phyloP scores from a whole-genome alignment of 2,329 filamentous ascomycete species.

The Fusarium clavum region DNA sequence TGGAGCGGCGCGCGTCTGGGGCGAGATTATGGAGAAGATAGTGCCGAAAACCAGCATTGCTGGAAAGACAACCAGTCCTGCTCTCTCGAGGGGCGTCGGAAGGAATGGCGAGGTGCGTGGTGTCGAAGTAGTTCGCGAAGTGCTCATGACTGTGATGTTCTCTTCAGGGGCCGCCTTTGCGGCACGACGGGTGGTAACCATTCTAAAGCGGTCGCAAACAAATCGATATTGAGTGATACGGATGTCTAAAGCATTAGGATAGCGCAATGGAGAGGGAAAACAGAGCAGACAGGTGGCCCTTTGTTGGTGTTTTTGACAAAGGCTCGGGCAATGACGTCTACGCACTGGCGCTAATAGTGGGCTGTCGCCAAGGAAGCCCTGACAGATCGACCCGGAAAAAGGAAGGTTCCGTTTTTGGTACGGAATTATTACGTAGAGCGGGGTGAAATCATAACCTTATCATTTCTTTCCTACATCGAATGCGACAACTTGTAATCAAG shows the following conservation, averaged over 20 bases:
- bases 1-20: constrained; percentile 71
- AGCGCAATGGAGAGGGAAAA: neutral
- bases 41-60: constrained; percentile 82
- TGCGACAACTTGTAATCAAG: constrained; percentile 7
- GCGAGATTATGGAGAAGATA: constrained; percentile 82
- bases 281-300: constrained; percentile 10
- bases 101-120: constrained; percentile 68
- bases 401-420: constrained; percentile 20
- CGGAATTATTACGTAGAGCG: neutral
- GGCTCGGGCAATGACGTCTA: constrained; percentile 45
- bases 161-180: constrained; percentile 34
- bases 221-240: neutral
- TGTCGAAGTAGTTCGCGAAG: constrained; percentile 35
- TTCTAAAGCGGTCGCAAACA: constrained; percentile 22
- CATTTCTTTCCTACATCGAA: neutral
- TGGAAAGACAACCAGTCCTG: constrained; percentile 79
- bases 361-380: constrained; percentile 22
- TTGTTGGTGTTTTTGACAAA: constrained; percentile 33
- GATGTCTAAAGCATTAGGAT: constrained; percentile 6
- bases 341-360: constrained; percentile 29
- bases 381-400: constrained; percentile 25
- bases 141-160: constrained; percentile 26
- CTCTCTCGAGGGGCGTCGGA: constrained; percentile 75
- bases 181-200: constrained; percentile 47
- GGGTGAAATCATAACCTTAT: constrained; percentile 12